These are phyloP conservation scores for Citrus inodora DNA, from an alignment of 345 rosid genomes.

Conservation along the genomic window DNA sequence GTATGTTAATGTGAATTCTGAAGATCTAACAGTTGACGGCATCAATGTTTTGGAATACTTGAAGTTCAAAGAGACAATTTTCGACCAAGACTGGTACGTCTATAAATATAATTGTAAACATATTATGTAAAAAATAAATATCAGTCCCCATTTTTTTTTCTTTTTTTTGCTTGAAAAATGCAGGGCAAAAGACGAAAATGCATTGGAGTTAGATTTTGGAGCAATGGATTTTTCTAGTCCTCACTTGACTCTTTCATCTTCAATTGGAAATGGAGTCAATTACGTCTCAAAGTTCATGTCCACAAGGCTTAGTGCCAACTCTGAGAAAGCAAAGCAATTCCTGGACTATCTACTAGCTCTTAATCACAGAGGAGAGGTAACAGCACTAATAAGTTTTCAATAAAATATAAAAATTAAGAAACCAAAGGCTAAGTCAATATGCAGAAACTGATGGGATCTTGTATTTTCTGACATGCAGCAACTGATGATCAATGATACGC, in stretches of 20 bases:
- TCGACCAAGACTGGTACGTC: constrained; percentile 68
- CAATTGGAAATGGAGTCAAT: constrained; percentile 72
- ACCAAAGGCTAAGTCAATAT: background rate
- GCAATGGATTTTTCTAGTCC: constrained; percentile 71
- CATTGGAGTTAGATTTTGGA: constrained; percentile 83
- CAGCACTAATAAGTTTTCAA: background rate
- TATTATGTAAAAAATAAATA: too few relatives aligned
- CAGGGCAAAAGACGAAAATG: constrained; percentile 84
- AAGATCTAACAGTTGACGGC: constrained; percentile 53
- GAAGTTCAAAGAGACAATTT: constrained; percentile 70
- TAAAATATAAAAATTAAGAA: background rate
- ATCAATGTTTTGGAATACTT: constrained; percentile 61
- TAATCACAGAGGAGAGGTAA: constrained; percentile 79
- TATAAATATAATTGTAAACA: too few relatives aligned
- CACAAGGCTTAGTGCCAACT: constrained; percentile 44
- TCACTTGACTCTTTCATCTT: constrained; percentile 61
- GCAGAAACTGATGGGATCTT: background rate
- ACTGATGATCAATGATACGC: constrained; percentile 61
- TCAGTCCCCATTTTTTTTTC: background rate
- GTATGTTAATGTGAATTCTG: constrained; percentile 68
- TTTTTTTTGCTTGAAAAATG: background rate
- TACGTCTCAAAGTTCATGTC: constrained; percentile 67
- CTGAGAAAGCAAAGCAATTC: constrained; percentile 34
- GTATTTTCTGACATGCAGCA: constrained; percentile 36
- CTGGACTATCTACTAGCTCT: constrained; percentile 60